Evolutionary conservation across 441 rosid species (phyloP).

Genomic region (Kokia cookei): DNA sequence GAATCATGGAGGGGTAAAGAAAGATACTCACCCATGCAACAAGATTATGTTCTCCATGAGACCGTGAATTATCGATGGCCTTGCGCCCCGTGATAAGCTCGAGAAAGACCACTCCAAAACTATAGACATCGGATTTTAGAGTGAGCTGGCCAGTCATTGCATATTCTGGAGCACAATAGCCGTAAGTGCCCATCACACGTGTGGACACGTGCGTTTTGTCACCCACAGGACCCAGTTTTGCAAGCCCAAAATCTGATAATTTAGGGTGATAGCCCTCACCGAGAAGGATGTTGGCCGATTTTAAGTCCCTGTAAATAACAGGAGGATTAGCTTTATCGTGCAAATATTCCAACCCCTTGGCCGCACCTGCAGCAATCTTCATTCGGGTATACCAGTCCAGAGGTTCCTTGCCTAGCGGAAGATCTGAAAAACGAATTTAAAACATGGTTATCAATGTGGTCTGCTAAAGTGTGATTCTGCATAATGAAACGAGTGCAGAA

Average conservation of each 20-base stretch:
- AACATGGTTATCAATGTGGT: slow-evolving; percentile 1
- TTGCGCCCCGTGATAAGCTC: slow-evolving; percentile 97
- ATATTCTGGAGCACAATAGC: slow-evolving; percentile 98
- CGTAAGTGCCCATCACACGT: slow-evolving; percentile 99
- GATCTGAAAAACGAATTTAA: slow-evolving; percentile 41
- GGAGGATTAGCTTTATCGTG: slow-evolving; percentile 98
- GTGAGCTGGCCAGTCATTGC: slow-evolving; percentile 99
- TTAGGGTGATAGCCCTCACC: slow-evolving; percentile 89
- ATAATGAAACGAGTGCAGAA: not conserved
- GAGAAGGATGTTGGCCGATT: slow-evolving; percentile 95
- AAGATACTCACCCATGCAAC: slow-evolving; percentile 87
- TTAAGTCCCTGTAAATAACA: slow-evolving; percentile 88
- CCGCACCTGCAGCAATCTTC: slow-evolving; percentile 99
- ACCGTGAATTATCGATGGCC: slow-evolving; percentile 80
- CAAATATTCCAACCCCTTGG: slow-evolving; percentile 92
- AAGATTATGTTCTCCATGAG: slow-evolving; percentile 90
- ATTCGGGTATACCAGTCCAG: slow-evolving; percentile 94
- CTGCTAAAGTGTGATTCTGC: not conserved
- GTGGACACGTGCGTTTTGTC: slow-evolving; percentile 98
- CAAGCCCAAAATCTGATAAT: slow-evolving; percentile 93
- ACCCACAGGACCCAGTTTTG: slow-evolving; percentile 96
- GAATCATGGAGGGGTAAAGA: not conserved
- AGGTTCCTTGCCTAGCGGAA: slow-evolving; percentile 83
- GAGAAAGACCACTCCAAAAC: slow-evolving; percentile 97
- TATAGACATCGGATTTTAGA: slow-evolving; percentile 89